A percentile compares a stretch with the other conserved stretches of the same genome.
These are phyloP conservation scores for Grigorovia jiainica DNA, from an alignment of 805 yeast genomes.

Conservation along the genomic window DNA sequence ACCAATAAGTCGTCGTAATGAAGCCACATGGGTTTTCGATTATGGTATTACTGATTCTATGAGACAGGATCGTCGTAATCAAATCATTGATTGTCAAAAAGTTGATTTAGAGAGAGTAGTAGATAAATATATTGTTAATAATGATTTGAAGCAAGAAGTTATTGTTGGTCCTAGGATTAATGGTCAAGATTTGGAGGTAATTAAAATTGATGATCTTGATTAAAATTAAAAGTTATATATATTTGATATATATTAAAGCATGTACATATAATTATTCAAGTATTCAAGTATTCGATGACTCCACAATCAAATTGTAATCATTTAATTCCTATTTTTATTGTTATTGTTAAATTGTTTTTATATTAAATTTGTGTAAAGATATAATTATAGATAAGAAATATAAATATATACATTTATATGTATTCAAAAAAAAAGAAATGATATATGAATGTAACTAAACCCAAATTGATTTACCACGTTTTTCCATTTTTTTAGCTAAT, in stretches of 20 bases:
- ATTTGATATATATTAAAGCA: too few species aligned
- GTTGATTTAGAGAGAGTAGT: conserved; percentile 56
- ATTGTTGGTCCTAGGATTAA: not conserved
- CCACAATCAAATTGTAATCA: too few species aligned
- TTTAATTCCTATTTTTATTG: too few species aligned
- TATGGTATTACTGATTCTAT: conserved; percentile 67
- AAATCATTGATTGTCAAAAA: conserved; percentile 55
- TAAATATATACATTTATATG: not conserved
- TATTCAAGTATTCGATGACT: too few species aligned
- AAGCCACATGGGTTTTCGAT: conserved; percentile 59
- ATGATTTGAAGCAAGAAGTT: not conserved
- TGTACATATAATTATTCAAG: too few species aligned
- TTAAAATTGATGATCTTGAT: not conserved
- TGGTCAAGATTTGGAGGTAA: not conserved
- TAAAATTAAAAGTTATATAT: too few species aligned
- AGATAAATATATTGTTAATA: conserved; percentile 42
- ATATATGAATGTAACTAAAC: too few species aligned
- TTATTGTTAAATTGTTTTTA: too few species aligned
- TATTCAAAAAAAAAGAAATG: not conserved
- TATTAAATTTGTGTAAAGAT: too few species aligned
- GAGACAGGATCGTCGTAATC: conserved; percentile 72
- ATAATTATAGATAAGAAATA: too few species aligned
- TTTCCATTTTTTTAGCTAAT: conserved; percentile 52
- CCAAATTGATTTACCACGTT: conserved; percentile 58
- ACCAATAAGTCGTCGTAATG: conserved; percentile 71